A percentile compares a stretch with the other conserved stretches of the same genome.
phyloP scores from a whole-genome alignment of 2,329 filamentous ascomycete genomes.

The Cercospora sp. region DNA sequence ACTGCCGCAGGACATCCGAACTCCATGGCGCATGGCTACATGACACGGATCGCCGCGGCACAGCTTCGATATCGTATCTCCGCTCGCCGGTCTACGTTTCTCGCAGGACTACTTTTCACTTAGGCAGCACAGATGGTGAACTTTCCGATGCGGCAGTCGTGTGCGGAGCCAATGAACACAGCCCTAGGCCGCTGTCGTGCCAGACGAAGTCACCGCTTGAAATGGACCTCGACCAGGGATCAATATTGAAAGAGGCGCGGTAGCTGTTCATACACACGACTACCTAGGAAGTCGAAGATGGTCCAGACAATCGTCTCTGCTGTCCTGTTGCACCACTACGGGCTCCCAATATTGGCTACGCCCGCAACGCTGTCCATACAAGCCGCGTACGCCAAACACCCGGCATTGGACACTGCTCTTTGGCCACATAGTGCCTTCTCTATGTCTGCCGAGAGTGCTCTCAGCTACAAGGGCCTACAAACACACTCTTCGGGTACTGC shows the following conservation, averaged over 20 bases:
- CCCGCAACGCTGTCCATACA: background rate
- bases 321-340: background rate
- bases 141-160: background rate
- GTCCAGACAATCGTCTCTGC: background rate
- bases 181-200: no score
- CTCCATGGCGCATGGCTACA: background rate
- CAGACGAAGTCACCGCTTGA: no score
- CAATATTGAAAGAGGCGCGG: background rate
- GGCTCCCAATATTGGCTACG: background rate
- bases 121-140: background rate
- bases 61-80: background rate
- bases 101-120: background rate
- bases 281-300: background rate
- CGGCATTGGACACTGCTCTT: background rate
- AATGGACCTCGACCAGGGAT: background rate
- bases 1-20: background rate
- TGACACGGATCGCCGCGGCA: background rate
- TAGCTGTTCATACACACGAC: background rate
- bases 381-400: background rate
- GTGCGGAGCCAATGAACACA: background rate
- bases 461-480: slow-evolving; percentile 1
- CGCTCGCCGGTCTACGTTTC: background rate
- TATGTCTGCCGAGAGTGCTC: background rate
- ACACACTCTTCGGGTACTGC: background rate
- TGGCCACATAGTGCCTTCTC: background rate